Evolutionary conservation across 1,139 yeast genomes (phyloP).

Genomic region (Blastobotrys indianensis): DNA sequence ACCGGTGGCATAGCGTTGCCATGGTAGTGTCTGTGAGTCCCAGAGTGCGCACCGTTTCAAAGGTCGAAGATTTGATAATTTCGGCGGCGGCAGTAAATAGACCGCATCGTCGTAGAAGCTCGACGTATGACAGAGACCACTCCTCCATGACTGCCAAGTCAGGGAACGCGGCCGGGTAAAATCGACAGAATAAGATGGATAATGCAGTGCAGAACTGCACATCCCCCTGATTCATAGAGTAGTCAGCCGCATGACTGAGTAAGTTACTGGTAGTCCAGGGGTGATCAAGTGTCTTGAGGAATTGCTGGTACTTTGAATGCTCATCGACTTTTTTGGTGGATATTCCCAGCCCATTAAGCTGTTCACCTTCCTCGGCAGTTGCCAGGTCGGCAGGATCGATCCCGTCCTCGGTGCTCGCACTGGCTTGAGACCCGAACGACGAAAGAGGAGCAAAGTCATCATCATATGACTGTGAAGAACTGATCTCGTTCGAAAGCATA

Average conservation of each 20-base stretch:
- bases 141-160: conserved; percentile 20
- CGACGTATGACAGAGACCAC: conserved; percentile 55
- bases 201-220: conserved; percentile 56
- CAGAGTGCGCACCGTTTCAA: conserved; percentile 40
- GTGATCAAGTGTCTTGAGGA: conserved; percentile 34
- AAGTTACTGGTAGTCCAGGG: conserved; percentile 46
- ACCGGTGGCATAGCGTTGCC: conserved; percentile 62
- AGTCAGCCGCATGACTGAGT: conserved; percentile 45
- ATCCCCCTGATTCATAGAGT: conserved; percentile 60
- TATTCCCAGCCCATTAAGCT: conserved; percentile 3
- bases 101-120: conserved; percentile 46
- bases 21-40: conserved; percentile 53
- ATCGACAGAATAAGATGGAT: conserved; percentile 49
- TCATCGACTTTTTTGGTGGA: not conserved
- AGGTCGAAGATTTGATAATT: conserved; percentile 45
- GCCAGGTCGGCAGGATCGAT: no score
- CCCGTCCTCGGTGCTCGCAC: no score
- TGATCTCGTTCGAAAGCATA: conserved; percentile 6
- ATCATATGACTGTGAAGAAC: not conserved
- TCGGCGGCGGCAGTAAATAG: conserved; percentile 55
- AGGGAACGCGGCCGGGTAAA: conserved; percentile 32
- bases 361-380: no score
- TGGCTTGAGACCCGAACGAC: not conserved
- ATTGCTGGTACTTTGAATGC: conserved; percentile 14
- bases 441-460: not conserved